Evolutionary conservation across 139 green algal species (phyloP), one percentile per base, ranked within the genome.

Genomic region (Nannochloris sp.): DNA sequence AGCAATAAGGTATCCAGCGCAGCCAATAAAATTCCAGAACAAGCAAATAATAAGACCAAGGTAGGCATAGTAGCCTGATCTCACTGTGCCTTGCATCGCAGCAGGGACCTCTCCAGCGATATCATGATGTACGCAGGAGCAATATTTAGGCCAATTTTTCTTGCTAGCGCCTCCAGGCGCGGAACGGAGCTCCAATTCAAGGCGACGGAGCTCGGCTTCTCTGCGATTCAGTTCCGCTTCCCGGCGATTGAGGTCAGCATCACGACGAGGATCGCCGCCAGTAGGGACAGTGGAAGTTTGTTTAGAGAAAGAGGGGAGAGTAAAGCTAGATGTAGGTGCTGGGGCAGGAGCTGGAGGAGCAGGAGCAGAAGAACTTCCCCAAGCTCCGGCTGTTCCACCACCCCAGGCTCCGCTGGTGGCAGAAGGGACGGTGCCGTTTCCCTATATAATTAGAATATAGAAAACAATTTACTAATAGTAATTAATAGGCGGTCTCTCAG

Each of bases 91-190:
- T 56, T 79, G 76, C 9, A 48, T n/a, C 6, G 39, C 48, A 9
- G 67, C 68, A 3, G 75, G 79, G 7, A 85, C 45, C 37, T 85
- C 75, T 30, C 55, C 71, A n/a, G 44, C 32, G 30, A 87, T 87
- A 68, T 87, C 79, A 68, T 83, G 78, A 54, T 81, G 62, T 29
- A 72, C 32, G 54, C 81, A 54, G 13, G 77, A 65, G 65, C 70
- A 87, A 60, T 70, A 81, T 8, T n/a, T 53, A 13, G 81, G 81
- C 81, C 81, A 87, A 65, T 87, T 87, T 33, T 83, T 83, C 29
- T 60, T 70, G 36, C 42, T 45, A 6, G 64, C 61, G 14, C 42
- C 56, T 5, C 64, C 77, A 7, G 56, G 65, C 13, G 47, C 55
- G 46, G 37, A 44, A 27, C 65, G 42, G n/a, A 79, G 57, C 58